Evolutionary conservation across 176 grass and related monocot genomes (phyloP), one percentile per base, ranked within the genome.

Genomic region (Puya raimondii): DNA sequence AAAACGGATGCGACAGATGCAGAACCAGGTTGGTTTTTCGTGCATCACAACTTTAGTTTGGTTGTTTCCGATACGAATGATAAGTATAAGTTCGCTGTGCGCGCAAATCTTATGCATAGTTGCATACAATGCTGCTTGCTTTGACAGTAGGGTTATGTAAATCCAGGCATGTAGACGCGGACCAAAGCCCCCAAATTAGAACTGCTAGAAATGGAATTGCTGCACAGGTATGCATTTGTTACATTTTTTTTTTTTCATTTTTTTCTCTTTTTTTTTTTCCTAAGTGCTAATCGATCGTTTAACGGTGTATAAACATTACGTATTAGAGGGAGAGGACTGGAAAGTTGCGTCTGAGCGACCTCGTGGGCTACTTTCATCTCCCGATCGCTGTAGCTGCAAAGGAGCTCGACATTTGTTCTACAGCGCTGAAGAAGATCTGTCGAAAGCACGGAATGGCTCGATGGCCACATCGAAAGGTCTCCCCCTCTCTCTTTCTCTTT

Each of bases 401-500:
- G 53, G 63, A 79, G 68, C 78, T 91, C 1, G 15, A 33, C n/a
- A 52, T 91, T 6, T 73, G 88, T 14, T 14, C 78, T 23, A 91
- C 88, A 9, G 81, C 53, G 10, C 78, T 91, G 17, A 91, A 87
- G 84, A 56, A 63, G 22, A 47, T 78, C 9, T 87, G 84, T 12
- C 78, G 88, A 2, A 84, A 64, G 14, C 56, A 71, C 22, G 71
- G 75, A 1, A 26, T 87, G 20, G 0, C 5, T 20, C 75, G 81
- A 0, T 91, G 84, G 88, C 84, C 88, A 6, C 25, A 87, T 59
- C 78, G 84, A 13, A 79, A 81, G 75, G 65, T 67, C 47, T 54
- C 50, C 53, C 22, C 16, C 21, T 29, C 49, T n/a, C 12, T 53
- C 50, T 54, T 20, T 10, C 5, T n/a, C 33, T 42, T 42, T 42